Evolutionary conservation across 768 basidiomycete genomes (phyloP), one percentile per base, ranked within the genome.

Genomic region (Tulasnella sp.): DNA sequence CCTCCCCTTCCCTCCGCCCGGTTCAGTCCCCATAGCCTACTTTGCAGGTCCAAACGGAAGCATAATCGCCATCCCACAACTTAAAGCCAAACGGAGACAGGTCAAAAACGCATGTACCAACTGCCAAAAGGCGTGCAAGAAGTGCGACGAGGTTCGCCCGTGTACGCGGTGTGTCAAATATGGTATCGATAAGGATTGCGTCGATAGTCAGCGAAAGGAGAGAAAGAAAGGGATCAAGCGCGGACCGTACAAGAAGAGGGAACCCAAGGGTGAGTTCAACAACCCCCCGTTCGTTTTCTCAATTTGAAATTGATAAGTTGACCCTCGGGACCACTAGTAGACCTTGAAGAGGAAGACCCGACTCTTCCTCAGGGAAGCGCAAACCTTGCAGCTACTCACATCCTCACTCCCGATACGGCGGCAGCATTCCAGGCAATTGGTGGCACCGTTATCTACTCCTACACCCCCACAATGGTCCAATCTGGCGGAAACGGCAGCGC

Each of bases 101-200:
- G 93, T 94, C 85, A 94, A 94, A 87, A 94, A 93, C 79, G 93
- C 93, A 77, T 94, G 93, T 83, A 94, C 93, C 39, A 92, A 92
- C 79, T 94, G 93, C 81, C 93, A 94, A 83, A 93, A 93, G 82
- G 91, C 93, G 2, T 94, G 92, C 87, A 94, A 94, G 86, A 93
- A 94, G 82, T 94, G 93, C 82, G 93, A 94, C 83, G 93, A 93
- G 80, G 93, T 91, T 80, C 88, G 95, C 79, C 95, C 95, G 78
- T 97, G 96, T 83, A 91, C 93, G 76, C 91, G 96, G 78, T 97
- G 96, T 80, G 91, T 94, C 81, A 94, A 93, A 84, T 96, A 96
- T 79, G 94, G 93, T 80, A 87, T 92, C 79, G 87, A 89, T 69
- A 92, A 94, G 81, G 91, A 92, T 81, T 97, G 96, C 81, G 85